phyloP scores from a whole-genome alignment of 106 monocot species.

The Dactylorhiza incarnata region DNA sequence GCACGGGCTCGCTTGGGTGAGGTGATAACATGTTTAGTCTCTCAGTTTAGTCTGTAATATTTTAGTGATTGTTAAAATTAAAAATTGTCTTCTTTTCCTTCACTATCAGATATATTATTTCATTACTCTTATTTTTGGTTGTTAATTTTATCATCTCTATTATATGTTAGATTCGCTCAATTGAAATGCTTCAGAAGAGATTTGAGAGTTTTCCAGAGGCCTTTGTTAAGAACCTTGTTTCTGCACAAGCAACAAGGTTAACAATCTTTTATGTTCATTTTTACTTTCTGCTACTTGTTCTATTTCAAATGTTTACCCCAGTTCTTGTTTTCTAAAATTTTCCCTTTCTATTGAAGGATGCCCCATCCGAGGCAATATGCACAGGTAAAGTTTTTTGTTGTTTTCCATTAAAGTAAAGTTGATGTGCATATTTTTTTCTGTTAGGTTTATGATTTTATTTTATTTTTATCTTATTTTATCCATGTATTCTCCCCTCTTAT shows the following conservation, averaged over 20 bases:
- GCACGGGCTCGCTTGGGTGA: constrained; percentile 87
- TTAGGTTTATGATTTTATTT: too few species aligned
- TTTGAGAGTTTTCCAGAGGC: constrained; percentile 96
- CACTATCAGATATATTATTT: constrained; percentile 2
- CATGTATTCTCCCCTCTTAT: too few species aligned
- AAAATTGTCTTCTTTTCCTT: neutral
- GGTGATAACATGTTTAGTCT: constrained; percentile 29
- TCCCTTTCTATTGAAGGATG: constrained; percentile 20
- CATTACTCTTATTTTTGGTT: neutral
- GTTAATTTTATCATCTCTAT: neutral
- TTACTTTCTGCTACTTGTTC: neutral
- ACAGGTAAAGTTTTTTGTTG: constrained; percentile 40
- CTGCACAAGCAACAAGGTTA: constrained; percentile 46
- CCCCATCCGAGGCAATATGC: constrained; percentile 26
- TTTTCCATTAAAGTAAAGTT: neutral
- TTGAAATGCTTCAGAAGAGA: constrained; percentile 94
- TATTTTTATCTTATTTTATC: too few species aligned
- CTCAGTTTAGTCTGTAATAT: neutral
- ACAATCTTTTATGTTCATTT: neutral
- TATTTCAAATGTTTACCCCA: neutral
- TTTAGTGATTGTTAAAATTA: constrained; percentile 1
- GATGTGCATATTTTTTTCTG: neutral
- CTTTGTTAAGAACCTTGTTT: constrained; percentile 77
- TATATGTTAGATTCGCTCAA: constrained; percentile 62
- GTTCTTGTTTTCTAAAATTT: constrained; percentile 3